Percentiles rank a stretch among this genome's conserved stretches.
phyloP scores from a whole-genome alignment of 2,329 filamentous ascomycete species.

The Alternaria burnsii region DNA sequence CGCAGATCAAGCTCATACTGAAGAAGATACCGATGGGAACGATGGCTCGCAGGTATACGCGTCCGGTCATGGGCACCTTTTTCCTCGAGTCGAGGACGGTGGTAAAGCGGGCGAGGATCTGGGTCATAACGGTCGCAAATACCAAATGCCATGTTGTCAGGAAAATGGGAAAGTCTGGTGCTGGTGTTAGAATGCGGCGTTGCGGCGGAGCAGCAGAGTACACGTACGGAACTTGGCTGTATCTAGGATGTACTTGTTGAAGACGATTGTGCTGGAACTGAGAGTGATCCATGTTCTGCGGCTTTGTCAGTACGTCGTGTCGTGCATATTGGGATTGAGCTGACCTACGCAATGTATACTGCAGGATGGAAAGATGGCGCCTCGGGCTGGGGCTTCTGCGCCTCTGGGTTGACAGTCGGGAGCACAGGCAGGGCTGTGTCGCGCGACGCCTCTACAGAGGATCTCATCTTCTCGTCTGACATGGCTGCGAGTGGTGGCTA shows the following conservation, averaged over 20 bases:
- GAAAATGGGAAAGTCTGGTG: constrained; percentile 65
- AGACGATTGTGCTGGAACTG: constrained; percentile 93
- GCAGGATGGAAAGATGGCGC: constrained; percentile 73
- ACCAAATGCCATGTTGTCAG: constrained; percentile 89
- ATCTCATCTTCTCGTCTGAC: constrained; percentile 80
- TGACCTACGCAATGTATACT: constrained; percentile 77
- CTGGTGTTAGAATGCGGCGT: constrained; percentile 38
- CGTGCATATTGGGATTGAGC: constrained; percentile 51
- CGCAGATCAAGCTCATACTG: constrained; percentile 94
- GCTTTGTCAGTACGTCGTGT: constrained; percentile 29
- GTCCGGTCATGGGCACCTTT: constrained; percentile 95
- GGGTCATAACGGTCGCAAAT: constrained; percentile 94
- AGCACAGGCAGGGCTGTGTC: constrained; percentile 69
- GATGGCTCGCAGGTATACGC: constrained; percentile 90
- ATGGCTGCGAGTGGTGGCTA: constrained; percentile 53
- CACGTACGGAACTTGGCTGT: constrained; percentile 81
- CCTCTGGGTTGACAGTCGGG: constrained; percentile 80
- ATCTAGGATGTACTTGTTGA: constrained; percentile 98
- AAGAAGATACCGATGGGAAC: constrained; percentile 96
- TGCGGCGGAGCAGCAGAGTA: constrained; percentile 3
- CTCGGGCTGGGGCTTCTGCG: constrained; percentile 72
- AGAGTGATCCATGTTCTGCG: constrained; percentile 87
- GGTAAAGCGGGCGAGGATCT: constrained; percentile 89
- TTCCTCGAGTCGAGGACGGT: constrained; percentile 91
- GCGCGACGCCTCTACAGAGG: constrained; percentile 78